Percentiles rank a stretch among this genome's conserved stretches.
phyloP scores from a whole-genome alignment of 1,284 basidiomycete genomes.

The Cryptococcus sp. region DNA sequence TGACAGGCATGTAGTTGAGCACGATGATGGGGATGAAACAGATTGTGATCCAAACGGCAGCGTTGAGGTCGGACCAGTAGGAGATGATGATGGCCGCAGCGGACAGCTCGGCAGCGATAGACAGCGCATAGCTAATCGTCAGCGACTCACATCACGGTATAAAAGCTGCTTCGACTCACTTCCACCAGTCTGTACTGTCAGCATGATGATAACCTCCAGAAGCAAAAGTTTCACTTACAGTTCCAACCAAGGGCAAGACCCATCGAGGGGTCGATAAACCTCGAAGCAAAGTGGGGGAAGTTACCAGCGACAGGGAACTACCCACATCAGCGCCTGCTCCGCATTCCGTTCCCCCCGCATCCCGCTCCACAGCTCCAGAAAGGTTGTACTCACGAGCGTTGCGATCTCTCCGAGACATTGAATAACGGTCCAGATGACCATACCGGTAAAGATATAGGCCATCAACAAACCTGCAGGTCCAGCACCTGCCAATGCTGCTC shows the following conservation, averaged over 20 bases:
- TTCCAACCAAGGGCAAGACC: constrained; percentile 22
- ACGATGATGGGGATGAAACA: constrained; percentile 44
- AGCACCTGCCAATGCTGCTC: constrained; percentile 14
- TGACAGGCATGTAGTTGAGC: constrained; percentile 47
- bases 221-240: constrained; percentile 10
- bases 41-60: constrained; percentile 49
- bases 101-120: background rate
- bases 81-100: constrained; percentile 16
- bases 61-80: constrained; percentile 35
- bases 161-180: background rate
- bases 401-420: constrained; percentile 24
- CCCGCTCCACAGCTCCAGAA: too few species aligned
- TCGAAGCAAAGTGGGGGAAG: constrained; percentile 19
- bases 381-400: constrained; percentile 2
- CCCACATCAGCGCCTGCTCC: too few species aligned
- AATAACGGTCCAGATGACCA: constrained; percentile 20
- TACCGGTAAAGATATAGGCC: constrained; percentile 21
- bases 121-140: background rate
- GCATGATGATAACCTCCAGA: background rate
- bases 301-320: constrained; percentile 14
- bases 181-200: constrained; percentile 2
- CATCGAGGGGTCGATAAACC: constrained; percentile 23
- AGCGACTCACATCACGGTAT: background rate
- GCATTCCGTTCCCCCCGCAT: too few species aligned
- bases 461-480: constrained; percentile 21